A percentile compares a stretch with the other conserved stretches of the same genome.
Conservation (phyloP, 2,329 filamentous ascomycete species). For the Colletotrichum incanum region DNA sequence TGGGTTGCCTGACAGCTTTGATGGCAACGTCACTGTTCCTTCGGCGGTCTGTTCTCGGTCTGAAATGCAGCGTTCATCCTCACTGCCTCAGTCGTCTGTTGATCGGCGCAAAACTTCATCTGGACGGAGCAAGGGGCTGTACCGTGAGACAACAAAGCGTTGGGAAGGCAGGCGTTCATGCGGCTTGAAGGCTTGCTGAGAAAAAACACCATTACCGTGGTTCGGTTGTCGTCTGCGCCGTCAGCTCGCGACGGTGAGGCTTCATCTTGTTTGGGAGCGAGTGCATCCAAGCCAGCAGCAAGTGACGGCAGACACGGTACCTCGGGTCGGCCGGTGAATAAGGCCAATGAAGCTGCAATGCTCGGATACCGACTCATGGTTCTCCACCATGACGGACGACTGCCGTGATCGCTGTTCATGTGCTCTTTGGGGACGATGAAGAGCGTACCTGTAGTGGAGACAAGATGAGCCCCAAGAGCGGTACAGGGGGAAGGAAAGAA, state of each 20-base stretch:
- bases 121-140: slow-evolving; percentile 10
- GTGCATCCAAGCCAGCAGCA: not conserved
- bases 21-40: slow-evolving; percentile 32
- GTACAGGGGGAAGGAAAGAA: slow-evolving; percentile 17
- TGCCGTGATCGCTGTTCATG: slow-evolving; percentile 16
- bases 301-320: not conserved
- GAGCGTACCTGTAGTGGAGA: slow-evolving; percentile 10
- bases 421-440: slow-evolving; percentile 11
- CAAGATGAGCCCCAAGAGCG: slow-evolving; percentile 18
- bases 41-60: slow-evolving; percentile 34
- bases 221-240: slow-evolving; percentile 4
- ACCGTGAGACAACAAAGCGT: slow-evolving; percentile 14
- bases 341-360: not conserved
- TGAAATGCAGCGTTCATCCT: slow-evolving; percentile 38
- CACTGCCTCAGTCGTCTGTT: slow-evolving; percentile 26
- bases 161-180: slow-evolving; percentile 31
- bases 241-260: slow-evolving; percentile 1
- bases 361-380: slow-evolving; percentile 3
- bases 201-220: slow-evolving; percentile 6
- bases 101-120: slow-evolving; percentile 26
- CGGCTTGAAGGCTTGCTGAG: slow-evolving; percentile 19
- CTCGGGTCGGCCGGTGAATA: not conserved
- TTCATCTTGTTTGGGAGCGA: slow-evolving; percentile 13
- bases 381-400: slow-evolving; percentile 15
- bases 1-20: slow-evolving; percentile 35